A percentile compares a stretch with the other conserved stretches of the same genome.
phyloP scores from a whole-genome alignment of 306 rosid species.

The Quercus variabilis region DNA sequence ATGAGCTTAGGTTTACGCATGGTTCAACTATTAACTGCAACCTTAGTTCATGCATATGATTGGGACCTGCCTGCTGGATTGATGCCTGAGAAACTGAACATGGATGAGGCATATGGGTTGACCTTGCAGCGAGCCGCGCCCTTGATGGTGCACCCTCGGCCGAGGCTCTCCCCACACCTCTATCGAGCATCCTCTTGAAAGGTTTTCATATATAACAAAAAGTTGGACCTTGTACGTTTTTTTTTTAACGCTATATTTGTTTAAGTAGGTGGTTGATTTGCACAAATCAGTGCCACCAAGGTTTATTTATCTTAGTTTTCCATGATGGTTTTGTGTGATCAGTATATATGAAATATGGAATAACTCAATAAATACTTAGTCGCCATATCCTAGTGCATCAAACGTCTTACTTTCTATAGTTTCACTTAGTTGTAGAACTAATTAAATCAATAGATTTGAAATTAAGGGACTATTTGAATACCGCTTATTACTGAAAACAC shows the following conservation, averaged over 20 bases:
- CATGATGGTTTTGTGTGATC: no score
- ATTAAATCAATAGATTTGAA: no score
- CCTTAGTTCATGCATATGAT: constrained; percentile 52
- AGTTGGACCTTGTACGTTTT: neutral
- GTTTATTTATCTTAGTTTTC: neutral
- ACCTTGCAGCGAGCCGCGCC: constrained; percentile 63
- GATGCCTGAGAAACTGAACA: constrained; percentile 39
- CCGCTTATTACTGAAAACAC: no score
- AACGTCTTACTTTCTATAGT: no score
- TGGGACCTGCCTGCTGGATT: constrained; percentile 56
- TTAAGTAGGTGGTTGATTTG: neutral
- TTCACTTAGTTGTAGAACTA: no score
- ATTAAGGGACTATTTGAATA: no score
- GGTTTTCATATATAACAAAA: no score
- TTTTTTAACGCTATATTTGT: neutral
- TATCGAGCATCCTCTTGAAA: constrained; percentile 15
- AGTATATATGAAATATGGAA: no score
- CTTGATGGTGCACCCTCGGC: constrained; percentile 41
- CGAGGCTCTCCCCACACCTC: constrained; percentile 36
- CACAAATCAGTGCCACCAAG: neutral
- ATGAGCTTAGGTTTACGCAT: constrained; percentile 58
- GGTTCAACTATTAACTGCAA: constrained; percentile 53
- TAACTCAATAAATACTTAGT: no score
- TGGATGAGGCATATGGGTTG: constrained; percentile 78
- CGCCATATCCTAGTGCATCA: no score